Conservation (phyloP, 2,329 filamentous ascomycete species). For the Stemphylium beticola region DNA sequence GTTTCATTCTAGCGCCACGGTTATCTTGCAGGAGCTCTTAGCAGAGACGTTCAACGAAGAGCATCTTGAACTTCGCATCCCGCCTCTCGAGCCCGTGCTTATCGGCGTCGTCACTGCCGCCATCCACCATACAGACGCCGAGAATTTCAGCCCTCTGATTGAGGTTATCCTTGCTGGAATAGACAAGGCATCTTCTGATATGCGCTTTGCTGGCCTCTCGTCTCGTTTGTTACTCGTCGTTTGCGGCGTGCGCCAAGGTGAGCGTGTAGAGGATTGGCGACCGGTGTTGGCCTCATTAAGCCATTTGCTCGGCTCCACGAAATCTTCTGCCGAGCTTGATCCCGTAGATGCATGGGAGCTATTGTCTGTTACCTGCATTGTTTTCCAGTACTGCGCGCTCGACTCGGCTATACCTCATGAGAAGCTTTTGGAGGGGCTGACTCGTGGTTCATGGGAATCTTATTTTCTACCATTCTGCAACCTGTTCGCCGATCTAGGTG, state of each 20-base stretch:
- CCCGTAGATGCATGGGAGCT: conserved; percentile 39
- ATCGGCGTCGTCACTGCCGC: conserved; percentile 79
- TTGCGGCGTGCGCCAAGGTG: conserved; percentile 81
- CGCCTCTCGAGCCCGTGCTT: conserved; percentile 65
- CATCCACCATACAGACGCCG: conserved; percentile 78
- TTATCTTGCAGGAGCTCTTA: conserved; percentile 61
- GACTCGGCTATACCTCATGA: conserved; percentile 77
- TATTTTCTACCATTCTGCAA: conserved; percentile 88
- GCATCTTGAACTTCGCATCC: conserved; percentile 52
- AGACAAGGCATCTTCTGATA: conserved; percentile 54
- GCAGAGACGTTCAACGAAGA: conserved; percentile 33
- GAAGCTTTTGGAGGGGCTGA: conserved; percentile 68
- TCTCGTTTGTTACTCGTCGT: conserved; percentile 68
- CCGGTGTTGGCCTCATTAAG: conserved; percentile 59
- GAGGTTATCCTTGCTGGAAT: conserved; percentile 59
- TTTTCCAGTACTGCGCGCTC: conserved; percentile 78
- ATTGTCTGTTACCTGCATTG: conserved; percentile 63
- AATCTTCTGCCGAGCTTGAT: conserved; percentile 46
- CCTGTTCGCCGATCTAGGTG: conserved; percentile 75
- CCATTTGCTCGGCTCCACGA: conserved; percentile 36
- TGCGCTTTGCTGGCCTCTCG: conserved; percentile 30
- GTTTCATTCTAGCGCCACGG: conserved; percentile 63
- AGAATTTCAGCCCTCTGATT: conserved; percentile 74
- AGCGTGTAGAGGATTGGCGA: conserved; percentile 75
- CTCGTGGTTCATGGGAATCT: conserved; percentile 67